phyloP scores from a whole-genome alignment of 768 basidiomycete species.

The Candolleomyces efflorescens region DNA sequence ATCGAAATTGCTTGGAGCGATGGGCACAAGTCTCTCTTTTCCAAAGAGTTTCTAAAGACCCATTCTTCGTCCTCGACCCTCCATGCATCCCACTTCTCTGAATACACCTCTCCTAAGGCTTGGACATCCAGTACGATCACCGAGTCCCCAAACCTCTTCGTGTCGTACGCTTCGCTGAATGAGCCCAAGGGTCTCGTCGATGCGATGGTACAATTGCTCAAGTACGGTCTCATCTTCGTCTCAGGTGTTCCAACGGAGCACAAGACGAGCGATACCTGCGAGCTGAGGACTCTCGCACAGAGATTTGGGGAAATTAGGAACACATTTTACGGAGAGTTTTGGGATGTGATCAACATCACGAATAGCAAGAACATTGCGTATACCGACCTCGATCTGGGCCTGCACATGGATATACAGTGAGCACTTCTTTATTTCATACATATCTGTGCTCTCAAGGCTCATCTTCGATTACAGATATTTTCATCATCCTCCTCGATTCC shows the following conservation, averaged over 20 bases:
- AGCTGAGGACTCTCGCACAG: slow-evolving; percentile 59
- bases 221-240: slow-evolving; percentile 72
- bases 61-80: slow-evolving; percentile 38
- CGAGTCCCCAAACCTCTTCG: slow-evolving; percentile 39
- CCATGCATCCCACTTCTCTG: slow-evolving; percentile 35
- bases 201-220: slow-evolving; percentile 67
- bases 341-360: slow-evolving; percentile 78
- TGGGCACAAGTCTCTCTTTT: slow-evolving; percentile 56
- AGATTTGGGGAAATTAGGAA: slow-evolving; percentile 71
- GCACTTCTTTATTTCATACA: slow-evolving; percentile 26
- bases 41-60: slow-evolving; percentile 41
- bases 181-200: slow-evolving; percentile 42
- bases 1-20: slow-evolving; percentile 51
- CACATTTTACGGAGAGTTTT: slow-evolving; percentile 88
- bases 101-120: slow-evolving; percentile 28
- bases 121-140: slow-evolving; percentile 46
- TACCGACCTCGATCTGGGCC: slow-evolving; percentile 81
- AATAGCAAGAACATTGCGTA: slow-evolving; percentile 92
- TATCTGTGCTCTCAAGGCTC: background rate
- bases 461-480: slow-evolving; percentile 61
- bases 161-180: slow-evolving; percentile 50
- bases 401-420: slow-evolving; percentile 91
- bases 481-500: slow-evolving; percentile 85
- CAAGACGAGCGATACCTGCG: slow-evolving; percentile 60
- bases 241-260: slow-evolving; percentile 59